A percentile compares a stretch with the other conserved stretches of the same genome.
Evolutionary conservation across 2,329 filamentous ascomycete genomes (phyloP).

Genomic region (Claviceps sp.): DNA sequence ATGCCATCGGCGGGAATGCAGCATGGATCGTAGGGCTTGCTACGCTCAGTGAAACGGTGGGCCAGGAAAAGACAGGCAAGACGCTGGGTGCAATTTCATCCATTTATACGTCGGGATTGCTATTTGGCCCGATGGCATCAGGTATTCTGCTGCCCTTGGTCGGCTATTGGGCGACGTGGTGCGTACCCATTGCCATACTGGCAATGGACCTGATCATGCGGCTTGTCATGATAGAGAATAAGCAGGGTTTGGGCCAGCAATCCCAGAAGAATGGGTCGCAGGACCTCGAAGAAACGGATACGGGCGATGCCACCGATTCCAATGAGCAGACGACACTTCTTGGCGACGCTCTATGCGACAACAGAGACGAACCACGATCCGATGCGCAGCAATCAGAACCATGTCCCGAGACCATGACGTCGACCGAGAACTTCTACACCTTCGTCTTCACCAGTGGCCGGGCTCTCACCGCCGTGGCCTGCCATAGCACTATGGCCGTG

Average conservation of each 20-base stretch:
- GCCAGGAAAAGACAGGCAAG: not conserved
- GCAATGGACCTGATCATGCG: not conserved
- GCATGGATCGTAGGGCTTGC: not conserved
- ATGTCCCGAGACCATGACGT: not conserved
- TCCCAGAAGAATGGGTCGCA: no score
- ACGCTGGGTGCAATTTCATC: not conserved
- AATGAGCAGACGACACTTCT: not conserved
- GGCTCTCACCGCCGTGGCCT: not conserved
- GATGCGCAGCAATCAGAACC: not conserved
- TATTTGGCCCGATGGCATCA: not conserved
- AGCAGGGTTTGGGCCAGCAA: not conserved
- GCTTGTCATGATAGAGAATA: not conserved
- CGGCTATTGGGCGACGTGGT: constrained; percentile 1
- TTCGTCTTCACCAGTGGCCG: not conserved
- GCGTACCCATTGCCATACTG: not conserved
- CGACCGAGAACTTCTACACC: not conserved
- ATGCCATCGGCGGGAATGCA: not conserved
- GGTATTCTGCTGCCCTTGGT: not conserved
- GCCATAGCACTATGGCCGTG: not conserved
- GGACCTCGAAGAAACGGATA: not conserved
- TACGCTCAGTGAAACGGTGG: not conserved
- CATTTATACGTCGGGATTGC: not conserved
- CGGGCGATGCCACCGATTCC: not conserved
- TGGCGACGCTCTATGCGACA: not conserved
- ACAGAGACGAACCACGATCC: not conserved